Evolutionary conservation across 2,329 filamentous ascomycete genomes (phyloP).

Genomic region (Claviceps maximensis): DNA sequence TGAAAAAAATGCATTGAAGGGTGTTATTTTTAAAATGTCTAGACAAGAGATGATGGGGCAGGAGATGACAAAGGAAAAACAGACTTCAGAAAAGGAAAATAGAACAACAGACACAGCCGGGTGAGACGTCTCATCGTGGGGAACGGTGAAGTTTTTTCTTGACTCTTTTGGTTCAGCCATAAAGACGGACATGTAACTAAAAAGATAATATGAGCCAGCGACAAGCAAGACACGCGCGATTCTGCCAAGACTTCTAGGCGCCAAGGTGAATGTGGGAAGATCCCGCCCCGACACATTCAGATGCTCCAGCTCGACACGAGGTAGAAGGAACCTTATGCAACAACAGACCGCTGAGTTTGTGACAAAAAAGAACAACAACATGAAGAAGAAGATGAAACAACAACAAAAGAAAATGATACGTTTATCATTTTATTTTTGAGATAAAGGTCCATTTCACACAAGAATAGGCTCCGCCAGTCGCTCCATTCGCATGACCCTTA

Average conservation of each 20-base stretch:
- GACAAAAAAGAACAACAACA: neutral
- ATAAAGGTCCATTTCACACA: neutral
- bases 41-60: too few species aligned
- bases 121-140: too few species aligned
- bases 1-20: too few species aligned
- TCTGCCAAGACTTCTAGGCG: neutral
- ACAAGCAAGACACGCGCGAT: neutral
- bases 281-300: slow-evolving; percentile 9
- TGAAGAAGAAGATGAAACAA: neutral
- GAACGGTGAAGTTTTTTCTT: too few species aligned
- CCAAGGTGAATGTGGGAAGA: slow-evolving; percentile 8
- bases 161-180: neutral
- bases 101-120: too few species aligned
- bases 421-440: slow-evolving; percentile 1
- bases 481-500: neutral
- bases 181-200: neutral
- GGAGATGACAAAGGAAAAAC: too few species aligned
- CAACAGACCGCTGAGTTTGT: neutral
- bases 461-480: neutral
- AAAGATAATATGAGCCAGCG: neutral
- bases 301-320: neutral
- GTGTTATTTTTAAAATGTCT: too few species aligned
- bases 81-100: too few species aligned
- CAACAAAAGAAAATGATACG: slow-evolving; percentile 2
- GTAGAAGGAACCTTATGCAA: neutral